Percentiles rank a stretch among this genome's conserved stretches.
phyloP scores from a whole-genome alignment of 208 protist genomes.

The Lotmaria passim region DNA sequence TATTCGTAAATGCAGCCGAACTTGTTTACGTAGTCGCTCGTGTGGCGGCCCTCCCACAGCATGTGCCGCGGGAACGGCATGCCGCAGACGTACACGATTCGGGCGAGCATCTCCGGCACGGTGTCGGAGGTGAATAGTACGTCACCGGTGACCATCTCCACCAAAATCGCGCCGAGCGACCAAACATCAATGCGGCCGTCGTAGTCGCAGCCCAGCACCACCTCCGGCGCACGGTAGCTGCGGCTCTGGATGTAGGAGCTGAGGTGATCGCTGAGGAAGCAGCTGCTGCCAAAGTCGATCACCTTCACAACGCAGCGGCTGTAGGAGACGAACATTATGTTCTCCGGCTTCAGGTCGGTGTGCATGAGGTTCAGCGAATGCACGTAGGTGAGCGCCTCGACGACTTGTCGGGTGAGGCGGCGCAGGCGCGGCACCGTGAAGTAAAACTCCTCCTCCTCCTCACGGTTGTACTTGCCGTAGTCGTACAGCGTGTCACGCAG shows the following conservation, averaged over 20 bases:
- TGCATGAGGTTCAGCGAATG: slow-evolving; percentile 96
- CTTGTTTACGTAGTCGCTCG: slow-evolving; percentile 89
- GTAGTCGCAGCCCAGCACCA: slow-evolving; percentile 94
- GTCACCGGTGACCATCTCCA: slow-evolving; percentile 93
- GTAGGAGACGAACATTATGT: slow-evolving; percentile 96
- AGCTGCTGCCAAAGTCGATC: slow-evolving; percentile 97
- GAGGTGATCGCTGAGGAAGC: slow-evolving; percentile 95
- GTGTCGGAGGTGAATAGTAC: slow-evolving; percentile 96
- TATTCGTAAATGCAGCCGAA: slow-evolving; percentile 90
- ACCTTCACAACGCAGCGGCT: slow-evolving; percentile 95
- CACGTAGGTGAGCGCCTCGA: slow-evolving; percentile 90
- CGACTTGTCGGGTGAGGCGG: slow-evolving; percentile 85
- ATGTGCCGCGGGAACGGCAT: slow-evolving; percentile 81
- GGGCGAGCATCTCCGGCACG: slow-evolving; percentile 93
- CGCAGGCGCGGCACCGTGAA: slow-evolving; percentile 94
- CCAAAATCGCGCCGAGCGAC: slow-evolving; percentile 95
- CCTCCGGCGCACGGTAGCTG: slow-evolving; percentile 94
- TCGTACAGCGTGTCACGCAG: slow-evolving; percentile 97
- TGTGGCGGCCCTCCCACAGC: slow-evolving; percentile 90
- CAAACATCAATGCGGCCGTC: slow-evolving; percentile 96
- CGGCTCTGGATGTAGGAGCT: slow-evolving; percentile 95
- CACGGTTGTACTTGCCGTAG: slow-evolving; percentile 95
- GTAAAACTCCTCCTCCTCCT: slow-evolving; percentile 91
- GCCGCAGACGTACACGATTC: slow-evolving; percentile 92
- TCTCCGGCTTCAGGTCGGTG: slow-evolving; percentile 97